Conservation (phyloP, 2,329 filamentous ascomycete species). For the Zopfia rhizophila region DNA sequence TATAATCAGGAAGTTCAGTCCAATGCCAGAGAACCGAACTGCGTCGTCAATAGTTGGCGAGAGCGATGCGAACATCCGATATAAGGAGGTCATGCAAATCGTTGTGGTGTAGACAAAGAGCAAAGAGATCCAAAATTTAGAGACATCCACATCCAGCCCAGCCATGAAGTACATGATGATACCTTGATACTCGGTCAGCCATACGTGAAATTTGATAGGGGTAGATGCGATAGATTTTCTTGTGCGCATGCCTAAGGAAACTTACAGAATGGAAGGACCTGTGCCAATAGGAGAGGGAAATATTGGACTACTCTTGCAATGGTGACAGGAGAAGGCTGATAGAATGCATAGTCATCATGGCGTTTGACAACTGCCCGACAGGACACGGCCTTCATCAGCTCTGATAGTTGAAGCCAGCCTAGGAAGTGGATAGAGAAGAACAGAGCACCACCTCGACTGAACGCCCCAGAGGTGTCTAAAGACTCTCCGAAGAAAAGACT, state of each 20-base stretch:
- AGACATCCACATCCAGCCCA: conserved; percentile 66
- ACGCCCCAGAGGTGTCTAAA: conserved; percentile 68
- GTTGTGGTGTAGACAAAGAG: conserved; percentile 72
- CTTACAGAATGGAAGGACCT: conserved; percentile 66
- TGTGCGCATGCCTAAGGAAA: conserved; percentile 8
- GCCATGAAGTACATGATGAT: conserved; percentile 75
- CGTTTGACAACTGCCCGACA: conserved; percentile 76
- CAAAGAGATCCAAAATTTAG: conserved; percentile 74
- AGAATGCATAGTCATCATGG: conserved; percentile 75
- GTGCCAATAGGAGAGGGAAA: conserved; percentile 67
- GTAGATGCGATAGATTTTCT: too few relatives aligned
- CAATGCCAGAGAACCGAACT: conserved; percentile 71
- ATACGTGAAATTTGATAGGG: too few relatives aligned
- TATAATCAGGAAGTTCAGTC: conserved; percentile 70
- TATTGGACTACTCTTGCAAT: conserved; percentile 72
- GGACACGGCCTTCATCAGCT: conserved; percentile 80
- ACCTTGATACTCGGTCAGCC: conserved; percentile 26
- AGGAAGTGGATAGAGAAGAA: conserved; percentile 76
- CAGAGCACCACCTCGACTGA: conserved; percentile 69
- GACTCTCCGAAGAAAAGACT: conserved; percentile 79
- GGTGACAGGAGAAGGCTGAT: conserved; percentile 73
- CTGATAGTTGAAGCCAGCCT: conserved; percentile 77
- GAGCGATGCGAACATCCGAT: conserved; percentile 73
- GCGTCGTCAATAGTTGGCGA: conserved; percentile 73
- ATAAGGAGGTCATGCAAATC: conserved; percentile 70